Evolutionary conservation across 73 alveolate genomes (phyloP).

Genomic region (Tetrahymena elliotti): DNA sequence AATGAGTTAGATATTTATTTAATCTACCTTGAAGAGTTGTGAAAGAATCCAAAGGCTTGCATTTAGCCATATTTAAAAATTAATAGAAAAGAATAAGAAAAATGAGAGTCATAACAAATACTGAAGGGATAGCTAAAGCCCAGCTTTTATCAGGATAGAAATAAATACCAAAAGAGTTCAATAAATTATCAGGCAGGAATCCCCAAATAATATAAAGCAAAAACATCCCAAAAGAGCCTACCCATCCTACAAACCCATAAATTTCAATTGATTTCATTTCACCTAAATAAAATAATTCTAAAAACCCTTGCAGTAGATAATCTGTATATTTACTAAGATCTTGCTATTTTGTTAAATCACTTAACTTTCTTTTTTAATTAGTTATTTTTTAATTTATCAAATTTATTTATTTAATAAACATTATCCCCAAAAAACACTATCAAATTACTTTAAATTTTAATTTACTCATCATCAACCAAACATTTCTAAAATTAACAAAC

Average conservation of each 20-base stretch:
- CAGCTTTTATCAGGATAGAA: constrained; percentile 43
- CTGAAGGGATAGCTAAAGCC: constrained; percentile 47
- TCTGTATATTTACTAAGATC: too few relatives aligned
- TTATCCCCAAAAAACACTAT: neutral
- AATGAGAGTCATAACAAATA: constrained; percentile 13
- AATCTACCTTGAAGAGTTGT: constrained; percentile 29
- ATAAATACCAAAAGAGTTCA: constrained; percentile 39
- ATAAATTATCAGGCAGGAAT: constrained; percentile 32
- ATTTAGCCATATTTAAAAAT: constrained; percentile 23
- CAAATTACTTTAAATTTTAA: too few relatives aligned
- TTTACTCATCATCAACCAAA: neutral
- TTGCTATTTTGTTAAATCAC: too few relatives aligned
- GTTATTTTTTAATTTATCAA: neutral
- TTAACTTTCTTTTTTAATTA: neutral
- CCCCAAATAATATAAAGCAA: constrained; percentile 39
- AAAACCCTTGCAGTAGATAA: too few relatives aligned
- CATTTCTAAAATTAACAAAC: neutral
- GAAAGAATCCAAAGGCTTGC: constrained; percentile 10
- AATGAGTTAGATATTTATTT: too few relatives aligned
- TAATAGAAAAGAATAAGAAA: constrained; percentile 29
- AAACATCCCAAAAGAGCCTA: constrained; percentile 24
- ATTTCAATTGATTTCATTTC: constrained; percentile 41
- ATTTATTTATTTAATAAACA: too few relatives aligned
- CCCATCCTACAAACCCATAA: constrained; percentile 51
- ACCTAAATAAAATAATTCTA: neutral